Base-by-base conservation (phyloP, 2,329 filamentous ascomycete species). In the Pseudogymnoascus destructans region DNA sequence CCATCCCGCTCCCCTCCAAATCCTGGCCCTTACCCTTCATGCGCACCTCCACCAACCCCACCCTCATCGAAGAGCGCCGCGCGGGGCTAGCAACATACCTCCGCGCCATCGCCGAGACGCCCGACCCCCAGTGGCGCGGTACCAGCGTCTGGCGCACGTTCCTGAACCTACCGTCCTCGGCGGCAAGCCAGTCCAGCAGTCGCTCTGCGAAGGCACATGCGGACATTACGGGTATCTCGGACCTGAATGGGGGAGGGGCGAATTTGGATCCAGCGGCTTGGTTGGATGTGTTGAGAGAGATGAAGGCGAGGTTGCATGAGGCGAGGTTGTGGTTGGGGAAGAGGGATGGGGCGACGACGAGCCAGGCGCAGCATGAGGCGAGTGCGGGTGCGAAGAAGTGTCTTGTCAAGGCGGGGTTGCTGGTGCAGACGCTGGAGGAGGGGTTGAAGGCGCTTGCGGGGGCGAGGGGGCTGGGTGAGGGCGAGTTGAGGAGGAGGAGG, bases 121-220 rank as follows among this genome's bases (percentile, higher is more conserved):
- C 85, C n/a, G 87, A 93, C 69, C 77, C 81, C 13, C 75, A 86
- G 65, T 93, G 88, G 88, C 78, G 87, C 17, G 82, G 87, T 63
- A 86, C 84, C 0, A 78, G 78, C 13, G 80, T 80, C 2, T 95
- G 88, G 84, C 78, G 86, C 38, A 72, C 77, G 1, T 95, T 93
- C 66, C 72, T 93, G 27, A 86, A 85, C 65, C 76, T 93, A 5
- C 85, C 85, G 1, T 74, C 72, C 17, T 65, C 61, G 61, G 73
- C 67, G 25, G 68, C 65, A 61, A 79, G 76, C 67, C 62, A 70
- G 59, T 30, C 57, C 3, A 57, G 52, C 52, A 49, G 13, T 40
- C 27, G 33, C 9, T 58, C 38, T 49, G 59, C 27, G 63, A 61
- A 54, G n/a, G 56, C 57, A 9, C 57, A 58, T 42, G 19, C 59